Base-by-base conservation (phyloP, 441 rosid genomes). In the Oxalis stricta region DNA sequence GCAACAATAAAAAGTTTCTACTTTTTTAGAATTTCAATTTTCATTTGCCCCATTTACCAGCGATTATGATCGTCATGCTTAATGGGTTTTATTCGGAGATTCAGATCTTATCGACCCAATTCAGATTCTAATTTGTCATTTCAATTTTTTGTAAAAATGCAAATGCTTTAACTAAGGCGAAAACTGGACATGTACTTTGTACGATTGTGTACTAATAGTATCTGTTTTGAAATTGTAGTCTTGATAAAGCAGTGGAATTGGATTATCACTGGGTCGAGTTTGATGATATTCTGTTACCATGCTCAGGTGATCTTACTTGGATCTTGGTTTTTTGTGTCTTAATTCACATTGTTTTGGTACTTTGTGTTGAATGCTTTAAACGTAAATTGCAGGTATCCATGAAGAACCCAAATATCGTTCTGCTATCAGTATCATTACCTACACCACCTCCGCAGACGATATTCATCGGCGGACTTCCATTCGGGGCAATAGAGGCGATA, bases 231-330 rank as follows among this genome's bases (percentile, higher is more conserved):
- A 37, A 38, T 62, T 52, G 61, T 79, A 86, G 99, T 55, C 77
- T 86, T 55, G 91, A 81, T 20, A 86, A 77, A 59, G 83, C 84
- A 46, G 76, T 81, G 50, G 95, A 92, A 60, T 51, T 81, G 53
- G 96, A 92, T 57, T 75, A 75, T 55, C 82, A 79, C 12, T 86
- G 95, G 95, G 78, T 86, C 26, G 99, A 87, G 58, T 86, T 92
- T 44, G 87, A 73, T 53, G 99, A 92, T 56, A 66, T 86, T 47
- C 95, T n/a, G 86, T 49, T 92, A 81, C 65, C 96, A 86, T 64
- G 56, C 84, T 52, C 95, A 81, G 99, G 96, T 87, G 49, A 64
- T 46, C 45, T n/a, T n/a, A n/a, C n/a, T n/a, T n/a, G n/a, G n/a
- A n/a, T n/a, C n/a, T n/a, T n/a, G n/a, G n/a, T n/a, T n/a, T n/a